Base-by-base conservation (phyloP, 2,329 filamentous ascomycete genomes). In the Acephala macrosclerotiorum region DNA sequence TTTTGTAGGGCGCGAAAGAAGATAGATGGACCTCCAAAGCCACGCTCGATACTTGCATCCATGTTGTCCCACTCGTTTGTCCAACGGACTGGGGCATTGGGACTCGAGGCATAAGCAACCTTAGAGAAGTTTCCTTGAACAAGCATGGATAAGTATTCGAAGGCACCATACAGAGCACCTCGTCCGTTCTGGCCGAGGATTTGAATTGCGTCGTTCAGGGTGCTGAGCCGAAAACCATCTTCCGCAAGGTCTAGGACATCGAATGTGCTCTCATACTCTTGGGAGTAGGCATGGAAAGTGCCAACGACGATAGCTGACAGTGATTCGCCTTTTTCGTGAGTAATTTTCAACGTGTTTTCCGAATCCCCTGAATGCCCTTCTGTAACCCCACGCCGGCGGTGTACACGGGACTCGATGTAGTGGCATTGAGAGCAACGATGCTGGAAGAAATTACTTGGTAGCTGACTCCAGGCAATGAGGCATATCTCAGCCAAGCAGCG, bases 61-160 rank as follows among this genome's bases (percentile, higher is more conserved):
- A 92, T 79, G 69, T 92, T 91, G 74, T 92, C 89, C 90, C 90
- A 92, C 69, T 92, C 85, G 72, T 92, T 92, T 0, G 87, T 84
- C 90, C 89, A 92, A 68, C 90, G 83, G 49, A 92, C 84, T 0
- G 85, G 85, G 0, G 85, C 87, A 64, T 83, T 81, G 0, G 89
- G 88, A 68, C 85, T 90, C 9, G 82, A 83, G 2, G 82, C 77
- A 56, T 82, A 82, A 4, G 82, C 74, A 0, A 82, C 80, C 1
- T 80, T 70, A 0, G 81, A 80, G 65, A 87, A 79, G 55, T 88
- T 84, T 26, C 83, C 85, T 74, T 88, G 88, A 0, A 84, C 86
- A n/a, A 92, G 79, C 75, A 85, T 82, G 1, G 86, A 88, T 11
- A 92, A 81, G 68, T 91, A 92, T 68, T 90, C 85, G 71, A 91